These are phyloP conservation scores for Candida silvicultrix DNA, from an alignment of 805 yeast genomes.

Conservation along the genomic window DNA sequence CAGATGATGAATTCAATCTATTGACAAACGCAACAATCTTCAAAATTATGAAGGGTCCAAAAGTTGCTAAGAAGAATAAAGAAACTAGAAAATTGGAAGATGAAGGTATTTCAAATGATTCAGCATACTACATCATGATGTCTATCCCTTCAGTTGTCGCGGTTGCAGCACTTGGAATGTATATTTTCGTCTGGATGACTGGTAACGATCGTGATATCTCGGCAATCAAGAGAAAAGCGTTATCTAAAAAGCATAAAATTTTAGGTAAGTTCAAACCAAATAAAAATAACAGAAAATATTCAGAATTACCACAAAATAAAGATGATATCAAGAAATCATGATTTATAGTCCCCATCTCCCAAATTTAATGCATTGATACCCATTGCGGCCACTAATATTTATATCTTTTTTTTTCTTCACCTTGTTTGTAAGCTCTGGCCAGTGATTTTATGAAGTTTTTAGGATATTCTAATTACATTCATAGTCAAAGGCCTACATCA, in stretches of 20 bases:
- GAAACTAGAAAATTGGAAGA: slow-evolving; percentile 36
- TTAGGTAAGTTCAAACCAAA: slow-evolving; percentile 32
- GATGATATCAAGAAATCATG: slow-evolving; percentile 3
- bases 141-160: slow-evolving; percentile 64
- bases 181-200: slow-evolving; percentile 53
- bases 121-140: slow-evolving; percentile 57
- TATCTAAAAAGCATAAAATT: slow-evolving; percentile 30
- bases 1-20: slow-evolving; percentile 61
- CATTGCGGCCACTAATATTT: neutral
- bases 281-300: slow-evolving; percentile 31
- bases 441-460: neutral
- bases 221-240: slow-evolving; percentile 29
- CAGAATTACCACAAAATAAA: slow-evolving; percentile 34
- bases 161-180: slow-evolving; percentile 56
- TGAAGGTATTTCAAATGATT: slow-evolving; percentile 37
- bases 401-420: neutral
- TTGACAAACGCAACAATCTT: slow-evolving; percentile 48
- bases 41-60: slow-evolving; percentile 29
- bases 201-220: slow-evolving; percentile 49
- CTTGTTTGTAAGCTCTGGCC: neutral
- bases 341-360: too few species aligned
- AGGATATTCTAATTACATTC: neutral
- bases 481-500: neutral
- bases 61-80: slow-evolving; percentile 37
- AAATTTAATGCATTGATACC: neutral